Conservation (phyloP, 352 stramenopile genomes). For the Phytopythium boreale region DNA sequence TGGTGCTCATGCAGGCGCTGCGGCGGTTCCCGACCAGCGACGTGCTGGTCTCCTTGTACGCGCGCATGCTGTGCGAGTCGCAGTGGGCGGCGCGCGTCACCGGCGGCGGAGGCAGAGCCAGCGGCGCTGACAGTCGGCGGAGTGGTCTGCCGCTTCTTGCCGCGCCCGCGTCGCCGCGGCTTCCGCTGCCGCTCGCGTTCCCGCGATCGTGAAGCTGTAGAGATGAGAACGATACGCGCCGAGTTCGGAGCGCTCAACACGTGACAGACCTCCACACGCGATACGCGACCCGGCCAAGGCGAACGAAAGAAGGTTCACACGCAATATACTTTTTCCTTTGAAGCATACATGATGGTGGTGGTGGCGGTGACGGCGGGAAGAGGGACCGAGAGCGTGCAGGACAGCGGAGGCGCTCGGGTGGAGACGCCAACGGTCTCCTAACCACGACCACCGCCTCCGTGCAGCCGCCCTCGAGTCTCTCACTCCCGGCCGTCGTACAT, state of each 20-base stretch:
- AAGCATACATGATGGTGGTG: slow-evolving; percentile 11
- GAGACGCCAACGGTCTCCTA: not conserved
- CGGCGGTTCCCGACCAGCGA: slow-evolving; percentile 41
- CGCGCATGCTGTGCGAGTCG: slow-evolving; percentile 35
- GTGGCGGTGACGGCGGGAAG: not conserved
- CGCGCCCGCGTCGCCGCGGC: not conserved
- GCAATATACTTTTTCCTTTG: slow-evolving; percentile 9
- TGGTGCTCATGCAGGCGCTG: slow-evolving; percentile 62
- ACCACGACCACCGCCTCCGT: not conserved
- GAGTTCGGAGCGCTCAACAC: not conserved
- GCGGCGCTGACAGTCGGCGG: not conserved
- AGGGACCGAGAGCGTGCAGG: not conserved
- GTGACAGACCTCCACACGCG: not conserved
- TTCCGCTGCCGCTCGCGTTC: not conserved
- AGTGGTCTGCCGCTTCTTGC: not conserved
- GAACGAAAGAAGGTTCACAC: not conserved
- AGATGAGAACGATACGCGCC: not conserved
- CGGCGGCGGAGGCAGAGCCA: not conserved
- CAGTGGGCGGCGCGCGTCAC: not conserved
- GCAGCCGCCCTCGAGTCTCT: not conserved
- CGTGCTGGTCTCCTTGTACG: slow-evolving; percentile 48
- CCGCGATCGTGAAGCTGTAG: not conserved
- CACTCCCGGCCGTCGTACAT: not conserved
- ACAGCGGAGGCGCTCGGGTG: not conserved
- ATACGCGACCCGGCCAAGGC: not conserved